These are phyloP conservation scores for Aquanectria penicillioides DNA, from an alignment of 2,329 filamentous ascomycete genomes.

Conservation along the genomic window DNA sequence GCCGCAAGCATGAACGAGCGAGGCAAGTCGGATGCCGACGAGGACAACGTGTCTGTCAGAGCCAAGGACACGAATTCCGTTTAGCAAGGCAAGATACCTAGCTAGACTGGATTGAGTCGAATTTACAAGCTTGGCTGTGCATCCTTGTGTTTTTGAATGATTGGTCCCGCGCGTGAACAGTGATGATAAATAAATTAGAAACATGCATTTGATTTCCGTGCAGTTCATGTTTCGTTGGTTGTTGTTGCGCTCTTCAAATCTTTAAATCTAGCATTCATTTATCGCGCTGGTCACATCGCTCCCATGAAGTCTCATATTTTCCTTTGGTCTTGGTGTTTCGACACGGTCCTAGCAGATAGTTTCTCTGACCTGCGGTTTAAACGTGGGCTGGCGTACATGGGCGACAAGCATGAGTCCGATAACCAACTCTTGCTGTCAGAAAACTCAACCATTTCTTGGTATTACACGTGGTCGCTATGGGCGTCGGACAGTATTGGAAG, in stretches of 20 bases:
- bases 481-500: constrained; percentile 35
- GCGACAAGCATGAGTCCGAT: constrained; percentile 44
- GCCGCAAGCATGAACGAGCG: background rate
- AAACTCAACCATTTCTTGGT: constrained; percentile 52
- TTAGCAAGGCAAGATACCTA: too few relatives aligned
- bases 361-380: constrained; percentile 30
- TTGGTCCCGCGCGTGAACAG: too few relatives aligned
- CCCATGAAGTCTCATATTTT: too few relatives aligned
- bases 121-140: too few relatives aligned
- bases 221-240: too few relatives aligned
- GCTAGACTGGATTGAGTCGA: too few relatives aligned
- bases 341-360: background rate
- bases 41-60: background rate
- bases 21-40: constrained; percentile 1
- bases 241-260: too few relatives aligned
- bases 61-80: background rate
- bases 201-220: too few relatives aligned
- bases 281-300: too few relatives aligned
- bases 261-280: too few relatives aligned
- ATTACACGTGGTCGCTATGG: constrained; percentile 54
- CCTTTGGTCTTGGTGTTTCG: background rate
- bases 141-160: too few relatives aligned
- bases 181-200: too few relatives aligned
- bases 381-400: constrained; percentile 37
- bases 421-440: constrained; percentile 48